Percentiles rank a stretch among this genome's conserved stretches.
phyloP scores from a whole-genome alignment of 202 grass and related monocot species.

The Cymbopogon flexuosus region DNA sequence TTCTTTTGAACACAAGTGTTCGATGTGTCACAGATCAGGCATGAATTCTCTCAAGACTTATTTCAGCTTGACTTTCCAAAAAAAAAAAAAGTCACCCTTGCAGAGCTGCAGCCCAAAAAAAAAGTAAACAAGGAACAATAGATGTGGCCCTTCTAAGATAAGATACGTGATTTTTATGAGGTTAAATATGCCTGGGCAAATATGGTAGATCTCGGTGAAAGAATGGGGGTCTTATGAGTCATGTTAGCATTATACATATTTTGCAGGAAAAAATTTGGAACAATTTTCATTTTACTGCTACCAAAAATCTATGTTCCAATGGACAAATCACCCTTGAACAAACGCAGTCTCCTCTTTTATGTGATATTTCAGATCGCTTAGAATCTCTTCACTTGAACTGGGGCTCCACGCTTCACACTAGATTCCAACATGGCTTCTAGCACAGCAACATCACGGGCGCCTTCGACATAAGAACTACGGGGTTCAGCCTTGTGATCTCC shows the following conservation, averaged over 20 bases:
- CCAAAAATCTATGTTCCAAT: neutral
- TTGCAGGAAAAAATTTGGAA: too few species aligned
- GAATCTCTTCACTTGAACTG: conserved; percentile 66
- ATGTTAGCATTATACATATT: neutral
- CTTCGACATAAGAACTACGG: conserved; percentile 73
- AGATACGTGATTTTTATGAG: neutral
- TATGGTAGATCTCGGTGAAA: neutral
- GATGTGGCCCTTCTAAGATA: neutral
- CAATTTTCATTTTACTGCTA: neutral
- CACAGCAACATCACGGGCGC: conserved; percentile 83
- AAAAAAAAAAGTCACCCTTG: neutral
- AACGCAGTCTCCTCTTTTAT: neutral
- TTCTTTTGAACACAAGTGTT: too few species aligned
- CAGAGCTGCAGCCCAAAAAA: neutral
- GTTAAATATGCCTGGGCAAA: neutral
- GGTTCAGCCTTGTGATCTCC: conserved; percentile 56
- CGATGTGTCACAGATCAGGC: too few species aligned
- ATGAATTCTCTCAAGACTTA: too few species aligned
- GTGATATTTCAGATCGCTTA: conserved; percentile 11
- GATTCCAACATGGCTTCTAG: conserved; percentile 94
- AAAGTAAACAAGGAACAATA: neutral
- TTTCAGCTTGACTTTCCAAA: too few species aligned
- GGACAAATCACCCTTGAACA: neutral
- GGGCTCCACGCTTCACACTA: conserved; percentile 54
- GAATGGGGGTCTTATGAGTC: neutral